Conservation (phyloP, 257 asterid genomes). For the Orobanche coerulescens region DNA sequence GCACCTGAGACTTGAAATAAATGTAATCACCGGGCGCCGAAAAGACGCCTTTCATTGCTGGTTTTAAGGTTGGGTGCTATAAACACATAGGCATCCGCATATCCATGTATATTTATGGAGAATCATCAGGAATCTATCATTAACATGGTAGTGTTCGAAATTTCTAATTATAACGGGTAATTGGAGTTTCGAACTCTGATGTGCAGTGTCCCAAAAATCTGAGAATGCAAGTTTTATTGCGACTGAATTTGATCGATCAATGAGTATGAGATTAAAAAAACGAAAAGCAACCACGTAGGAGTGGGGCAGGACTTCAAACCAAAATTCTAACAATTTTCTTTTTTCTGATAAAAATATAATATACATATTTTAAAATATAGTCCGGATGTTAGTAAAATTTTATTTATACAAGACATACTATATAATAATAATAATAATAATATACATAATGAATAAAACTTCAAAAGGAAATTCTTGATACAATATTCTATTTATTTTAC, state of each 20-base stretch:
- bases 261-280: constrained; percentile 2
- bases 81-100: neutral
- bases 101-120: neutral
- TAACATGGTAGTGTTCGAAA: constrained; percentile 1
- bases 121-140: neutral
- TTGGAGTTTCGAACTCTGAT: constrained; percentile 7
- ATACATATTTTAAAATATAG: too few species aligned
- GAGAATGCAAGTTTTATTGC: neutral
- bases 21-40: constrained; percentile 96
- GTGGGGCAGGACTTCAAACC: constrained; percentile 15
- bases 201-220: neutral
- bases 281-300: constrained; percentile 13
- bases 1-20: constrained; percentile 99
- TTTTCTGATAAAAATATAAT: too few species aligned
- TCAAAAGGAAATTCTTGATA: too few species aligned
- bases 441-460: too few species aligned
- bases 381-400: neutral
- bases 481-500: too few species aligned
- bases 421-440: too few species aligned
- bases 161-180: constrained; percentile 15
- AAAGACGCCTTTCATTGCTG: constrained; percentile 81
- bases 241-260: constrained; percentile 17
- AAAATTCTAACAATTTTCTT: too few species aligned
- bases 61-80: constrained; percentile 20
- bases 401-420: neutral